Percentiles rank a stretch among this genome's conserved stretches.
phyloP scores from a whole-genome alignment of 805 yeast species.

The Cyberlindnera samutprakarnensis region DNA sequence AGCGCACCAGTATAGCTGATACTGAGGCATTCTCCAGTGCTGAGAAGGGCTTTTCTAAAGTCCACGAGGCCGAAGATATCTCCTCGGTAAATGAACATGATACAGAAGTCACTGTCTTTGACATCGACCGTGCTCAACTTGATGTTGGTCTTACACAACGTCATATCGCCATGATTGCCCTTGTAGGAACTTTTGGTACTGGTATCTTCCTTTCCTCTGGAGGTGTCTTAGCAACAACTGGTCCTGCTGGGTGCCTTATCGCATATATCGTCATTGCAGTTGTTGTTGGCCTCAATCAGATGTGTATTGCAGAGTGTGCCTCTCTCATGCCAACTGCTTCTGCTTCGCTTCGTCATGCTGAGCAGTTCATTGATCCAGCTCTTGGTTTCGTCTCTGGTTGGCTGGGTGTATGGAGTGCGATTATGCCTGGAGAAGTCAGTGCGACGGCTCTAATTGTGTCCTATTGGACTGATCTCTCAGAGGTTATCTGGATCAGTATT shows the following conservation, averaged over 20 bases:
- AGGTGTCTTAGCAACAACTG: constrained; percentile 29
- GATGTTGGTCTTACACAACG: constrained; percentile 18
- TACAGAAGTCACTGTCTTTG: constrained; percentile 9
- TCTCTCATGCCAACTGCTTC: constrained; percentile 32
- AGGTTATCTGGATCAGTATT: constrained; percentile 40
- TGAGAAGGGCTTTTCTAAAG: no score
- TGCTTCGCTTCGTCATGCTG: constrained; percentile 30
- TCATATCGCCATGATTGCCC: constrained; percentile 42
- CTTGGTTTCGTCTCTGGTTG: constrained; percentile 42
- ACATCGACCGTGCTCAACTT: constrained; percentile 11
- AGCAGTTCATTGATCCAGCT: constrained; percentile 35
- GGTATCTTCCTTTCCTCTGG: constrained; percentile 35
- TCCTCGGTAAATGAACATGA: no score
- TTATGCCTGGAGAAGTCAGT: constrained; percentile 36
- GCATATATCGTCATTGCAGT: constrained; percentile 28
- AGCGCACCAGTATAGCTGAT: no score
- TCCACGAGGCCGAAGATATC: no score
- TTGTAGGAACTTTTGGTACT: constrained; percentile 39
- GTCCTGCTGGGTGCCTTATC: constrained; percentile 29
- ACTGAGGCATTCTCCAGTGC: no score
- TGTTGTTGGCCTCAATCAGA: constrained; percentile 31
- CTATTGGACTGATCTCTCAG: constrained; percentile 37
- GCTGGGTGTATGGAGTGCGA: constrained; percentile 31
- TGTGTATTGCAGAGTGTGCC: constrained; percentile 32
- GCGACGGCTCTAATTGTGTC: constrained; percentile 41